Percentiles rank a stretch among this genome's conserved stretches.
Evolutionary conservation across 805 yeast species (phyloP).

Genomic region (Pichia exigua): DNA sequence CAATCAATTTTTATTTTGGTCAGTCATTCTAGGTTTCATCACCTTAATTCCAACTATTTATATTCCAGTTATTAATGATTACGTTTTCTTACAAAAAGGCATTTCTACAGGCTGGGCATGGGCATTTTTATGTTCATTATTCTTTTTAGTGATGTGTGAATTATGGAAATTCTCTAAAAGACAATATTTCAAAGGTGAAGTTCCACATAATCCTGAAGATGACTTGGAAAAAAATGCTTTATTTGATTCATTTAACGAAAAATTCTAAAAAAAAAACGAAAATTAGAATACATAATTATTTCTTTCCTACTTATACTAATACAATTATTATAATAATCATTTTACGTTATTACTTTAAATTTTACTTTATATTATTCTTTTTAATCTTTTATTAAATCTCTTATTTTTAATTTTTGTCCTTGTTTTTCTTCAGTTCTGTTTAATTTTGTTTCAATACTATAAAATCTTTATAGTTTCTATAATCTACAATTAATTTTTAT

Average conservation of each 20-base stretch:
- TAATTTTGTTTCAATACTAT: no score
- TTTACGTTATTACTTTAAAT: no score
- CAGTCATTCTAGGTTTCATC: conserved; percentile 59
- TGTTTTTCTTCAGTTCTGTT: not conserved
- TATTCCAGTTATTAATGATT: conserved; percentile 77
- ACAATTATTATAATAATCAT: not conserved
- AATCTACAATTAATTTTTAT: not conserved
- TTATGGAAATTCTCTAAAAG: conserved; percentile 63
- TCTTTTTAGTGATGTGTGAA: conserved; percentile 57
- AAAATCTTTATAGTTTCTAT: no score
- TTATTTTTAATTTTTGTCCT: no score
- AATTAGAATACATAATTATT: no score
- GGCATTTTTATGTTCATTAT: conserved; percentile 49
- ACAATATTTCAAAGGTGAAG: conserved; percentile 33
- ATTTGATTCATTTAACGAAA: not conserved
- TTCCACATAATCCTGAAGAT: conserved; percentile 50
- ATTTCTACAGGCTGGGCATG: conserved; percentile 80
- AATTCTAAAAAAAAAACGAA: not conserved
- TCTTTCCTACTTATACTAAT: not conserved
- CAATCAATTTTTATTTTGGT: conserved; percentile 77
- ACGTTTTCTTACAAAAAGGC: conserved; percentile 65
- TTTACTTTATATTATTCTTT: not conserved
- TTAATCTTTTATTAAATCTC: no score
- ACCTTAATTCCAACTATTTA: conserved; percentile 77
- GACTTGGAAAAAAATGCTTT: conserved; percentile 44